Conservation (phyloP, 2,329 filamentous ascomycete species). For the Hymenotorrendiella dingleyae region DNA sequence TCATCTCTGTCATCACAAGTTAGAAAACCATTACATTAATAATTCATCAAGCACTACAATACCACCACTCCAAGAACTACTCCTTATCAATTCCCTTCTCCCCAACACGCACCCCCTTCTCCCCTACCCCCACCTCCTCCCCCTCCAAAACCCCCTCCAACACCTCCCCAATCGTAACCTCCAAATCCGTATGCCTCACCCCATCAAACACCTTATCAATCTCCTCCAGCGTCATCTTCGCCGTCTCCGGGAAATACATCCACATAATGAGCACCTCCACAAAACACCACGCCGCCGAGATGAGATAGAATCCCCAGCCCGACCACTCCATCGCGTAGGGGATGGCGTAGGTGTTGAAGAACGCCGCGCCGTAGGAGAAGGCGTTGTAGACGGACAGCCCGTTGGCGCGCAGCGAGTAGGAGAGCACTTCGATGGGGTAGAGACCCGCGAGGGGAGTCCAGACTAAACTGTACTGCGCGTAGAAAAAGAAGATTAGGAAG, state of each 20-base stretch:
- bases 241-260: constrained; percentile 33
- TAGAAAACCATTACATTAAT: too few relatives aligned
- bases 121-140: too few relatives aligned
- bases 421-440: constrained; percentile 54
- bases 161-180: too few relatives aligned
- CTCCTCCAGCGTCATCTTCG: constrained; percentile 35
- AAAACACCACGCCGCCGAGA: neutral
- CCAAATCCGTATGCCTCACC: too few relatives aligned
- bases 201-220: constrained; percentile 27
- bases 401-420: constrained; percentile 45
- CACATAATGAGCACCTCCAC: constrained; percentile 6
- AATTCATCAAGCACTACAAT: too few relatives aligned
- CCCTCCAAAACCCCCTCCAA: too few relatives aligned
- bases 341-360: constrained; percentile 33
- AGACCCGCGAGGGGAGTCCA: constrained; percentile 53
- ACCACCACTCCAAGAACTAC: too few relatives aligned
- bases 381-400: constrained; percentile 14
- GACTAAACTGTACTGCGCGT: constrained; percentile 51
- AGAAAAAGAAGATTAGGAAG: constrained; percentile 53
- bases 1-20: too few relatives aligned
- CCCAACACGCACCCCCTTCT: too few relatives aligned
- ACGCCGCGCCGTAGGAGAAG: constrained; percentile 7
- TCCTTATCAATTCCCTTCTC: too few relatives aligned
- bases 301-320: constrained; percentile 32
- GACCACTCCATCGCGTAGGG: constrained; percentile 34